Evolutionary conservation across 805 yeast genomes (phyloP), one percentile per base, ranked within the genome.

Genomic region (Metschnikowia arizonensis): DNA sequence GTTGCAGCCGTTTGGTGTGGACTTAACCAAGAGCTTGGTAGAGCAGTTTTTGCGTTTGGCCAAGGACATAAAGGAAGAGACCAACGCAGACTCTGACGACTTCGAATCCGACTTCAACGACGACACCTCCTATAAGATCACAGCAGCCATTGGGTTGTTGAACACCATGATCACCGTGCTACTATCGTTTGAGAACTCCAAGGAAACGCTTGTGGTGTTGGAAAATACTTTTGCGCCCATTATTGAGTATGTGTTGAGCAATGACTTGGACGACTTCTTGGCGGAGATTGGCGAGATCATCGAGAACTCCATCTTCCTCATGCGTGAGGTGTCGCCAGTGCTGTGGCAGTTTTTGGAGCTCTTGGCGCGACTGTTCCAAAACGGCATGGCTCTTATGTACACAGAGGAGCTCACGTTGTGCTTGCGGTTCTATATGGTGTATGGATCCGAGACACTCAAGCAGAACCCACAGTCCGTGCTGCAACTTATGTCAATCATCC

Each of bases 131-230:
- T 95, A 86, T 48, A 89, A 88, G 63, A 81, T 83, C 35, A 78
- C 82, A 76, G 88, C 96, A 17, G 95, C 90, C 0, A 66, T 82
- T 17, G 95, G 96, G 11, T 76, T 89, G 28, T 63, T 91, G 51
- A 83, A 83, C 54, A 90, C 97, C 2, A 77, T 90, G 67, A 79
- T 85, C 26, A 88, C 97, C 0, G 83, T 91, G 43, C 66, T 91
- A 33, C 65, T 87, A 40, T 82, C 96, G 4, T 81, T 90, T 67
- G 96, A 93, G 62, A 85, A 83, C 59, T 83, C 96, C 1, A 71
- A 72, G 7, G 85, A 81, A 33, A 74, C 85, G 40, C 82, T 88
- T 12, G 65, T 63, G 19, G 74, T 73, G 59, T 70, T 90, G 41
- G 88, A 87, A 58, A 81, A 77, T 44, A 78, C 81, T 5, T 77